Base-by-base conservation (phyloP, 176 grass and related monocot genomes). In the Aegilops sharonensis region DNA sequence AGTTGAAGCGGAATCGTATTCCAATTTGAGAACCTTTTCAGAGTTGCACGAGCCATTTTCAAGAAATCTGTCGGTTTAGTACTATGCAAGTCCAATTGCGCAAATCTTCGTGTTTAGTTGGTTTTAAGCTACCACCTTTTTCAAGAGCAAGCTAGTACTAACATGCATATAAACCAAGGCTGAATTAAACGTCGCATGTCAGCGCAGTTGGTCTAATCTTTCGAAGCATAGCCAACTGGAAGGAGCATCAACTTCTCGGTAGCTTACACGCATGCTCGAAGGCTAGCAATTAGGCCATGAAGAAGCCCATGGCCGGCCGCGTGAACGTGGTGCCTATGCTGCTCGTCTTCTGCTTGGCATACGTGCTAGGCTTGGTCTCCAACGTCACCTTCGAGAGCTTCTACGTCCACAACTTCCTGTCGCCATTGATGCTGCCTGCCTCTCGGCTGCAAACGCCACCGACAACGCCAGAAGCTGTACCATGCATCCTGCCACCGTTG, bases 271-370 rank as follows among this genome's bases (percentile, higher is more conserved):
- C 25, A 0, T 65, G 70, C 39, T 47, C 39, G 37, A 73, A 50
- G 42, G 11, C 6, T 29, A 50, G 45, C 15, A 32, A 50, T 76
- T 52, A 77, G 47, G 74, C 29, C 47, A 77, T 77, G 74, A 77
- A 56, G 47, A 77, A 34, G 74, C 47, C 74, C 74, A 77, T 3
- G 47, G 0, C 47, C 60, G n/a, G 60, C n/a, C 60, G 60, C 29
- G 45, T 54, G 5, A 0, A 0, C 5, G 27, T 34, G 9, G 47
- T 77, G 1, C 47, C 27, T 1, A 20, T 77, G 47, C 74, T 77
- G 74, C 47, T 77, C 47, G 73, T 56, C 27, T 77, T 77, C 73
- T 56, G 47, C 73, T 54, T 77, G 10, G 73, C 47, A 20, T 77
- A 77, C 18, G 27, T 32, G 73, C 45, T 77, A 4, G 73, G 73